phyloP scores from a whole-genome alignment of 75 land plant species.

The Selaginella moellendorffii region DNA sequence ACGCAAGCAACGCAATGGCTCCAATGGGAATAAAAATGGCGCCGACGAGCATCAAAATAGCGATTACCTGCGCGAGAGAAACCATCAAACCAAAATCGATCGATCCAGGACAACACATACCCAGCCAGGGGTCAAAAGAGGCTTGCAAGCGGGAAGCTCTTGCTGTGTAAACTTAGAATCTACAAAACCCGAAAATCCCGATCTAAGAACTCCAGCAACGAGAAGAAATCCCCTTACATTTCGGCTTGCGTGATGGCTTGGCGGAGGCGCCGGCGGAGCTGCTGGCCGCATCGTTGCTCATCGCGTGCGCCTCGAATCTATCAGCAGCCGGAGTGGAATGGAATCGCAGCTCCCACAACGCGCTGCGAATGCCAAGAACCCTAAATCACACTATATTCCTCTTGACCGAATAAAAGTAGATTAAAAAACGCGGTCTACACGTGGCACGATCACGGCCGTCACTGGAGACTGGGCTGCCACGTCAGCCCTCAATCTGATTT shows the following conservation, averaged over 20 bases:
- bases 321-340: neutral
- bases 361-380: neutral
- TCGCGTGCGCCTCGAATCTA: neutral
- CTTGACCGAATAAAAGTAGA: too few species aligned
- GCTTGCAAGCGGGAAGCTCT: conserved; percentile 90
- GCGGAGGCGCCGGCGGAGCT: neutral
- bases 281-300: neutral
- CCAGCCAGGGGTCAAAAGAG: conserved; percentile 79
- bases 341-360: neutral
- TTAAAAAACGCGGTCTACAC: neutral
- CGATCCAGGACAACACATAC: conserved; percentile 15
- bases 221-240: neutral
- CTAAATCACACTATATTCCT: neutral
- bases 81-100: neutral
- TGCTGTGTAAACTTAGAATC: conserved; percentile 81
- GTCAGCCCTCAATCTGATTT: neutral
- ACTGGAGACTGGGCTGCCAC: too few species aligned
- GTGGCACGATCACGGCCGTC: neutral
- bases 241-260: neutral
- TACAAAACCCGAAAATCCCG: conserved; percentile 18
- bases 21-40: conserved; percentile 67
- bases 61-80: conserved; percentile 42
- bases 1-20: conserved; percentile 39
- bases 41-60: conserved; percentile 42
- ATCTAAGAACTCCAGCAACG: neutral